A percentile compares a stretch with the other conserved stretches of the same genome.
These are phyloP conservation scores for Phytophthora boehmeriae DNA, from an alignment of 352 stramenopile species.

Conservation along the genomic window DNA sequence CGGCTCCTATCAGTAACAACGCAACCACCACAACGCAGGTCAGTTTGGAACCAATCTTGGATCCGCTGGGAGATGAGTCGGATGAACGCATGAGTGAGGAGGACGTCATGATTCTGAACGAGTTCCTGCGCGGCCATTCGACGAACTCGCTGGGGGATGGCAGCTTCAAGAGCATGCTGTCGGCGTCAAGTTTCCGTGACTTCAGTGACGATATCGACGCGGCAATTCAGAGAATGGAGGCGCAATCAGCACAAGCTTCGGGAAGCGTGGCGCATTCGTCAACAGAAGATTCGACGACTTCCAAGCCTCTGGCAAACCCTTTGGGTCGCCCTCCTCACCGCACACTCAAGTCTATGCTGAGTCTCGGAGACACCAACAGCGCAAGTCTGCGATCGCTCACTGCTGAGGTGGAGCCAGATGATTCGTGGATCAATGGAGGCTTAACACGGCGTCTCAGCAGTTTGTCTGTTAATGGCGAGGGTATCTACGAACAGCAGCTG, in stretches of 20 bases:
- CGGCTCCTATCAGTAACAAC: slow-evolving; percentile 13
- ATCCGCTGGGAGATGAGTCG: slow-evolving; percentile 39
- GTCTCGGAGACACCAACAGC: slow-evolving; percentile 57
- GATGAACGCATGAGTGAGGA: slow-evolving; percentile 64
- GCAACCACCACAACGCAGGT: slow-evolving; percentile 13
- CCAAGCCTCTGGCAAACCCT: slow-evolving; percentile 16
- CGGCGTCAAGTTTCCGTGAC: slow-evolving; percentile 34
- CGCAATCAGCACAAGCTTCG: slow-evolving; percentile 9
- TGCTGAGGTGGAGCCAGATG: slow-evolving; percentile 51
- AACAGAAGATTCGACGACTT: slow-evolving; percentile 20
- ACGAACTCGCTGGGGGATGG: slow-evolving; percentile 46
- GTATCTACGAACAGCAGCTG: slow-evolving; percentile 35
- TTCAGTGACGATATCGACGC: slow-evolving; percentile 43
- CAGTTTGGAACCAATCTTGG: slow-evolving; percentile 52
- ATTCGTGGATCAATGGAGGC: slow-evolving; percentile 53
- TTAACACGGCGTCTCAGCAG: slow-evolving; percentile 56
- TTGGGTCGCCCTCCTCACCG: slow-evolving; percentile 26
- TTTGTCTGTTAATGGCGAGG: slow-evolving; percentile 45
- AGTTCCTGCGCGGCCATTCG: slow-evolving; percentile 59
- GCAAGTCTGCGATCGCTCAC: slow-evolving; percentile 59
- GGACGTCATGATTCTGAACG: slow-evolving; percentile 67
- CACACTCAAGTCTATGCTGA: slow-evolving; percentile 56
- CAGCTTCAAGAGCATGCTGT: slow-evolving; percentile 47
- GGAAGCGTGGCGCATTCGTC: slow-evolving; percentile 10
- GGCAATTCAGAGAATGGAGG: slow-evolving; percentile 39